Evolutionary conservation across 768 basidiomycete genomes (phyloP).

Genomic region (Panellus pusillus): DNA sequence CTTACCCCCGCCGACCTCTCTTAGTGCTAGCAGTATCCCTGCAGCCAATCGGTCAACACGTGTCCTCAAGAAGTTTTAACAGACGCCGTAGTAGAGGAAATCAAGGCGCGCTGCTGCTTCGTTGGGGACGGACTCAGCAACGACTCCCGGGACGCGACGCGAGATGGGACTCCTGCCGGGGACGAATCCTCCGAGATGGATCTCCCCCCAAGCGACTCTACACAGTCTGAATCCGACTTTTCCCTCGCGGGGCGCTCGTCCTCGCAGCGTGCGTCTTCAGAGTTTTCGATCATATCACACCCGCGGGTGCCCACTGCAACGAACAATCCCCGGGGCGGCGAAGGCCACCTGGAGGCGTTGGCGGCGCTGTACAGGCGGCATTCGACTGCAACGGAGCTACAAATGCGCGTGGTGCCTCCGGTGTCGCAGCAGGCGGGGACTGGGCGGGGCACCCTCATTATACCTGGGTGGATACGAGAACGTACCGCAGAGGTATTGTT

Average conservation of each 20-base stretch:
- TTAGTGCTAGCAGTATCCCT: slow-evolving; percentile 62
- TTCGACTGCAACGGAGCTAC: slow-evolving; percentile 76
- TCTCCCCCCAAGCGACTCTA: slow-evolving; percentile 47
- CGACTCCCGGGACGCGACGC: slow-evolving; percentile 33
- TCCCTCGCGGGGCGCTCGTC: slow-evolving; percentile 49
- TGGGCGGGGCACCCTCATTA: slow-evolving; percentile 73
- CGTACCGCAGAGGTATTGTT: slow-evolving; percentile 89
- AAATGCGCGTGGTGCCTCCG: slow-evolving; percentile 69
- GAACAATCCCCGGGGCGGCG: slow-evolving; percentile 34
- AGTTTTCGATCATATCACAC: slow-evolving; percentile 56
- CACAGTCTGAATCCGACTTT: slow-evolving; percentile 70
- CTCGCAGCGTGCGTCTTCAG: slow-evolving; percentile 55
- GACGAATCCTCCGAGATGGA: slow-evolving; percentile 43
- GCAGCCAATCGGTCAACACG: slow-evolving; percentile 60
- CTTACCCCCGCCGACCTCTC: slow-evolving; percentile 74
- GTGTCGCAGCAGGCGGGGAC: slow-evolving; percentile 65
- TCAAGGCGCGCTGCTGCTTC: slow-evolving; percentile 88
- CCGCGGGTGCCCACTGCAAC: slow-evolving; percentile 33
- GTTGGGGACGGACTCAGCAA: slow-evolving; percentile 61
- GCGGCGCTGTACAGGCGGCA: slow-evolving; percentile 71
- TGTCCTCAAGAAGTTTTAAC: slow-evolving; percentile 78
- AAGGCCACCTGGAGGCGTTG: slow-evolving; percentile 62
- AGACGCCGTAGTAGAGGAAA: slow-evolving; percentile 80
- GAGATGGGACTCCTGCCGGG: slow-evolving; percentile 5
- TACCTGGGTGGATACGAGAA: slow-evolving; percentile 96